Evolutionary conservation across 345 rosid genomes (phyloP), one percentile per base, ranked within the genome.

Genomic region (Corchorus olitorius): DNA sequence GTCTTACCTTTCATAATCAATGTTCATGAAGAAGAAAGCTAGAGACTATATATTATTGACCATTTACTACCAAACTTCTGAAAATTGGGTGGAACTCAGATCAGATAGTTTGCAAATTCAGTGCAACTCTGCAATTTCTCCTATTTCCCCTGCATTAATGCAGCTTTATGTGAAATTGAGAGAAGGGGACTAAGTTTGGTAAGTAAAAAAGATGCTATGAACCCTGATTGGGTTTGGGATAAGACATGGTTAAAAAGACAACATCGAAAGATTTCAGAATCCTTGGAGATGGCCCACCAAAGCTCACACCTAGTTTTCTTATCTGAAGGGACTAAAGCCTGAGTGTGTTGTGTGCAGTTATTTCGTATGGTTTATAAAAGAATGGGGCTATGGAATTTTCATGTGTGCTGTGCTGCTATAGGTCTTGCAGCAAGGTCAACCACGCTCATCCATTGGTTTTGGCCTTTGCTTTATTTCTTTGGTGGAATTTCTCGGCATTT

Each of bases 261-360:
- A 46, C 71, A 67, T 67, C 39, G 14, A 67, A 22, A 19, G 27
- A 67, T 67, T 67, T 67, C 72, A 80, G 67, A 66, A 83, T 78
- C 82, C 73, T 73, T 74, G 33, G 37, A 46, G 68, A 49, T 72
- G 82, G 39, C 71, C 83, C 76, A 74, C 69, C 15, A 59, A 73
- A 73, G 48, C 53, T 46, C 43, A 56, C 46, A 39, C 27, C 27
- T 48, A 61, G 64, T 71, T 27, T 27, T 74, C 83, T 77, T 72
- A 61, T 80, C 78, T 2, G 43, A 77, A 76, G 80, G 49, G 81
- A 62, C 80, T 72, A 65, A 77, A 75, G 73, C 20, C 72, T 69
- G 43, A 39, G 41, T 43, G 33, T 43, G 33, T 65, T 35, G 41
- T 35, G 41, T 45, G 78, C 54, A 63, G 77, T 59, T 65, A 10